phyloP scores from a whole-genome alignment of 1,284 basidiomycete genomes.

The Apiotrichum akiyoshidainum region DNA sequence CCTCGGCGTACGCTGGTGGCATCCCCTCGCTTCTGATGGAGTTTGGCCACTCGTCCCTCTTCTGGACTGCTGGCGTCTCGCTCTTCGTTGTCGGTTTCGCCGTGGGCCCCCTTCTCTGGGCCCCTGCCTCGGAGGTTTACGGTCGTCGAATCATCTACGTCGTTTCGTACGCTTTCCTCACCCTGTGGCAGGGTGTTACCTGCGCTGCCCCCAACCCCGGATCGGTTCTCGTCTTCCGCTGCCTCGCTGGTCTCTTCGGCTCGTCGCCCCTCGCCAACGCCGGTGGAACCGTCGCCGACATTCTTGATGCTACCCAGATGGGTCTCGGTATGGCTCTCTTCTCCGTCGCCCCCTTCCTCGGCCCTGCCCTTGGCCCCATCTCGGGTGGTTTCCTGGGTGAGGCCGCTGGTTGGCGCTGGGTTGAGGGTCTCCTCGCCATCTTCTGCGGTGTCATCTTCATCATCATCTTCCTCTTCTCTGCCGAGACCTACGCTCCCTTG shows the following conservation, averaged over 20 bases:
- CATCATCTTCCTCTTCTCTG: conserved; percentile 34
- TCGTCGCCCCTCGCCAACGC: conserved; percentile 49
- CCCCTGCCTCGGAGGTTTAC: conserved; percentile 56
- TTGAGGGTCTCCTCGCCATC: conserved; percentile 65
- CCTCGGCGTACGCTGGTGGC: conserved; percentile 38
- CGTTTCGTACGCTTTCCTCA: conserved; percentile 51
- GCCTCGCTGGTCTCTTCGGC: conserved; percentile 47
- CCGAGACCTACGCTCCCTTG: conserved; percentile 54
- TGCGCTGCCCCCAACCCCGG: conserved; percentile 32
- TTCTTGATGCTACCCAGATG: conserved; percentile 42
- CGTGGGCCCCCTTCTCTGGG: conserved; percentile 44
- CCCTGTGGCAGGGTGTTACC: conserved; percentile 39
- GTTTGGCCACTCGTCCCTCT: conserved; percentile 24
- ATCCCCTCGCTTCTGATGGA: conserved; percentile 25
- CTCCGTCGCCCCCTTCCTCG: conserved; percentile 21
- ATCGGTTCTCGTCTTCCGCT: conserved; percentile 40
- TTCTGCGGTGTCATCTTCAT: conserved; percentile 30
- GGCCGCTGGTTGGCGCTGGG: conserved; percentile 53
- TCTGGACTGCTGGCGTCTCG: conserved; percentile 35
- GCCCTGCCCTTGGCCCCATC: conserved; percentile 32
- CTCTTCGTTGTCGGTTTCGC: conserved; percentile 46
- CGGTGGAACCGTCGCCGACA: conserved; percentile 46
- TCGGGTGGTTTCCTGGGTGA: conserved; percentile 50
- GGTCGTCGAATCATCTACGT: conserved; percentile 64
- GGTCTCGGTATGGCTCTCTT: conserved; percentile 39